Base-by-base conservation (phyloP, 2,329 filamentous ascomycete genomes). In the Aphanoascus verrucosus region DNA sequence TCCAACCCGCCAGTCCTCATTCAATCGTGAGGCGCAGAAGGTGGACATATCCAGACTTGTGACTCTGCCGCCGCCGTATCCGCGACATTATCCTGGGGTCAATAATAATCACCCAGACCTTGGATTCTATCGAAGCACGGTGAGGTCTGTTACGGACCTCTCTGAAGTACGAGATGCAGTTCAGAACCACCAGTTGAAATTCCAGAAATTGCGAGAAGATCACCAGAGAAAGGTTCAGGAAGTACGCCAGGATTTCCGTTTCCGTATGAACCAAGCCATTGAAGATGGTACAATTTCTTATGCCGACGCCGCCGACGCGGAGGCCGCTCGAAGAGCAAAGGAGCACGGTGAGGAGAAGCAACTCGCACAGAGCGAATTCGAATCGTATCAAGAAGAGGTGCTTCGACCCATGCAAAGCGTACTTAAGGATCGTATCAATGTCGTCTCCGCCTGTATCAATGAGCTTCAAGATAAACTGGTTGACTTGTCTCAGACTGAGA, bases 71-170 rank as follows among this genome's bases (percentile, higher is more conserved):
- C 93, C 93, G 1, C 87, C 93, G 1, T 97, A 94, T 66, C 93
- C 93, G 1, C 84, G 91, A 6, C 91, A 97, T 64, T 86, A 97
- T 62, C 93, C 93, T 7, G 93, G 93, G 0, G 87, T 97, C 14
- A 96, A 94, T 67, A 98, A 97, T 64, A 94, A 82, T 61, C 93
- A 98, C 64, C 93, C 93, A 0, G 85, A 94, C 59, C 77, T 98
- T n/a, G 79, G 84, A 0, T 77, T 82, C 1, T 90, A 87, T 45
- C 83, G 93, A 48, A 82, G 77, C 2, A 78, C 82, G 0, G 85
- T 96, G 17, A 81, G 89, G 12, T 76, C 78, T 1, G 72, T 95
- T 40, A 85, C 83, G 50, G 83, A 93, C 60, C 72, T 95, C 48
- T 76, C 78, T 14, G 86, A 93, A 62, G 72, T 91, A 4, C 79